phyloP scores from a whole-genome alignment of 2,329 filamentous ascomycete genomes.

The Fusarium drepaniforme region DNA sequence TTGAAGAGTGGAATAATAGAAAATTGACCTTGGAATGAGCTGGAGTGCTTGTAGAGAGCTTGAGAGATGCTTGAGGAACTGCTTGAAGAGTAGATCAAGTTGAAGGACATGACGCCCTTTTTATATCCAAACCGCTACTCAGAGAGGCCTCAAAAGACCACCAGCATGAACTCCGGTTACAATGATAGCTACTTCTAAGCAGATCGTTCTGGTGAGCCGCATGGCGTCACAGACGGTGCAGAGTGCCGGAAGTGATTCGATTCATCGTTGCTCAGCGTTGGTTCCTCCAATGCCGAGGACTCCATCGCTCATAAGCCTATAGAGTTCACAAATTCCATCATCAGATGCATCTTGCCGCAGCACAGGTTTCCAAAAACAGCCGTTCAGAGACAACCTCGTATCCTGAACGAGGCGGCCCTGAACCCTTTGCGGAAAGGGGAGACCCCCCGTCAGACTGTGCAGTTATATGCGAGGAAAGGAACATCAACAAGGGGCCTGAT shows the following conservation, averaged over 20 bases:
- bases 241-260: constrained; percentile 12
- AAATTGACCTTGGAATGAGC: neutral
- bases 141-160: neutral
- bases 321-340: neutral
- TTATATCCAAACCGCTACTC: constrained; percentile 2
- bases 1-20: neutral
- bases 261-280: constrained; percentile 28
- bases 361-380: neutral
- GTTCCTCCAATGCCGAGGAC: constrained; percentile 17
- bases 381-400: neutral
- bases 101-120: constrained; percentile 1
- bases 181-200: neutral
- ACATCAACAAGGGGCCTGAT: neutral
- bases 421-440: constrained; percentile 15
- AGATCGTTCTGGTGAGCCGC: neutral
- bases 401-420: neutral
- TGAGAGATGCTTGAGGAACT: neutral
- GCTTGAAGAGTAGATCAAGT: neutral
- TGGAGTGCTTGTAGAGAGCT: neutral
- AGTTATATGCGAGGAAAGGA: neutral
- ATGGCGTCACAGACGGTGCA: constrained; percentile 26
- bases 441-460: constrained; percentile 10
- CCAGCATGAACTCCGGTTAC: neutral
- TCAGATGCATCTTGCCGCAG: constrained; percentile 19
- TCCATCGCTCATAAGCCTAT: neutral